Evolutionary conservation across 768 basidiomycete species (phyloP).

Genomic region (Phylloporus sp.): DNA sequence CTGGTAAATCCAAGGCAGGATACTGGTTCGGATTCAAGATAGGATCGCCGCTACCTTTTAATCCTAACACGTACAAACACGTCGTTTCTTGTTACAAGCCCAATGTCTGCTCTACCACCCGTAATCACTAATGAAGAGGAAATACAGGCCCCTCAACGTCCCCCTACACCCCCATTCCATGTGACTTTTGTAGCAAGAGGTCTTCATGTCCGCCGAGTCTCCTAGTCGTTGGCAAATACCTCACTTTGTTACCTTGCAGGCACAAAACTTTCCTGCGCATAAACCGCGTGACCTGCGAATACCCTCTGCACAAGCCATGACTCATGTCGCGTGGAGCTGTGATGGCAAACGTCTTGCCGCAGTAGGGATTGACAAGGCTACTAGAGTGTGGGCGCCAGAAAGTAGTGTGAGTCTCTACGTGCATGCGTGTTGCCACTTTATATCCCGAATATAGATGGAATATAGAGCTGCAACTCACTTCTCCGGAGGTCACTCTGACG

Average conservation of each 20-base stretch:
- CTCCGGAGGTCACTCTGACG: slow-evolving; percentile 70
- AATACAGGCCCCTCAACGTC: slow-evolving; percentile 51
- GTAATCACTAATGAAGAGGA: slow-evolving; percentile 50
- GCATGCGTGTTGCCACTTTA: neutral
- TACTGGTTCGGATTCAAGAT: too few species aligned
- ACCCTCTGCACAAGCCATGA: slow-evolving; percentile 60
- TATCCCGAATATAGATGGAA: slow-evolving; percentile 54
- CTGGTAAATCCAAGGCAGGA: too few species aligned
- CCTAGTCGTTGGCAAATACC: slow-evolving; percentile 7
- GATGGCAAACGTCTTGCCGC: slow-evolving; percentile 78
- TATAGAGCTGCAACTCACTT: slow-evolving; percentile 60
- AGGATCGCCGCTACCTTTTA: slow-evolving; percentile 10
- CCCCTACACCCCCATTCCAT: slow-evolving; percentile 69
- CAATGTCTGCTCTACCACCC: slow-evolving; percentile 24
- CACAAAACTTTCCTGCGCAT: slow-evolving; percentile 76
- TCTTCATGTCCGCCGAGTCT: slow-evolving; percentile 54
- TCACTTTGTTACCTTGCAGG: slow-evolving; percentile 38
- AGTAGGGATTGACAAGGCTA: slow-evolving; percentile 78
- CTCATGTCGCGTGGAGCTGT: slow-evolving; percentile 79
- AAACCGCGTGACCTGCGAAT: slow-evolving; percentile 73
- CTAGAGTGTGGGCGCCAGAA: slow-evolving; percentile 74
- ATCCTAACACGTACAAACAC: slow-evolving; percentile 26
- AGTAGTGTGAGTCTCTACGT: slow-evolving; percentile 55
- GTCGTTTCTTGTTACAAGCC: neutral
- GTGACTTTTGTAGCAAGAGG: slow-evolving; percentile 67